Base-by-base conservation (phyloP, 192 early-diverging fungal genomes). In the Umbelopsis sp. region DNA sequence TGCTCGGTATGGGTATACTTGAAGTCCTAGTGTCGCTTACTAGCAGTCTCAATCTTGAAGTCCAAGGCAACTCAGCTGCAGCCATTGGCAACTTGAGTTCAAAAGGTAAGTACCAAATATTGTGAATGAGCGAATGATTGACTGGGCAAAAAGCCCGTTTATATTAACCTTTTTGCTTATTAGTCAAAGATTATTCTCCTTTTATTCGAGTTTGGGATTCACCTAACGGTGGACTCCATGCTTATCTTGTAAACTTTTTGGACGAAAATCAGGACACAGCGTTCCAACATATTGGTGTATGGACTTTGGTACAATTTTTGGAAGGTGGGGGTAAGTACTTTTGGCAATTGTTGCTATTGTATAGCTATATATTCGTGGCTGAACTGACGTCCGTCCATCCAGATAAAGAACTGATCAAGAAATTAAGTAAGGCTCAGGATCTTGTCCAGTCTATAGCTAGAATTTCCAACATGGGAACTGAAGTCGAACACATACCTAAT, bases 281-380 rank as follows among this genome's bases (percentile, higher is more conserved):
- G 61, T 89, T 95, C 71, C 91, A 89, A 68, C 92, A 94, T 18
- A 88, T 95, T 71, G 93, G 89, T 4, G 84, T 94, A 45, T 95
- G 92, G 92, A 95, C 93, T 25, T 88, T 95, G 72, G 83, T 90
- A 20, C 90, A 93, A 82, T 88, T 93, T 76, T 74, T 93, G 68
- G 90, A 91, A 68, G 86, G 86, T 21, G 69, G 52, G 50, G 81
- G 80, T 81, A 76, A 50, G 35, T 30, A 18, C n/a, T 27, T 12
- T 45, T 2, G 1, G 7, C 37, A 41, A 9, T 41, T 6, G 5
- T 41, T 41, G 37, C 5, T 1, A 41, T 41, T 6, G 10, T 41
- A 41, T 41, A 41, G 37, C 37, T 9, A 41, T 9, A 41, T 0
- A 6, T 41, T 6, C 7, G 10, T 41, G 30, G 37, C 25, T 20